These are phyloP conservation scores for Sclerotinia subarctica DNA, from an alignment of 2,329 filamentous ascomycete genomes.

Conservation along the genomic window DNA sequence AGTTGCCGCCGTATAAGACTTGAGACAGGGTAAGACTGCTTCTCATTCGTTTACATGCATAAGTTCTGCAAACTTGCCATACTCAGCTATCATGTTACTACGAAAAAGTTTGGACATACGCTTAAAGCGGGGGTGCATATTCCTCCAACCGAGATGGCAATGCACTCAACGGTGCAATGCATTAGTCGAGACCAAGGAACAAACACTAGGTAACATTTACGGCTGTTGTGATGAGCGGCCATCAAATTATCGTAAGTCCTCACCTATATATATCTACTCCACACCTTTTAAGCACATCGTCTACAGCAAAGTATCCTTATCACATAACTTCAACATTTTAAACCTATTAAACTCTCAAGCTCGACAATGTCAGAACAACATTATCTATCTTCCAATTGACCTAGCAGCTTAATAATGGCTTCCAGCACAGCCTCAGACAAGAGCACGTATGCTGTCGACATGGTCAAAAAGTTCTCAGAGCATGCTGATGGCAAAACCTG, in stretches of 20 bases:
- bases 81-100: neutral
- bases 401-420: neutral
- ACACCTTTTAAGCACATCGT: neutral
- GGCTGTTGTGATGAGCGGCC: neutral
- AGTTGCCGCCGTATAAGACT: neutral
- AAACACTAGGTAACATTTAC: neutral
- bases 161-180: neutral
- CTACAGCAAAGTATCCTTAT: neutral
- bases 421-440: neutral
- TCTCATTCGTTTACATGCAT: neutral
- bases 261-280: neutral
- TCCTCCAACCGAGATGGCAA: neutral
- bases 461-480: neutral
- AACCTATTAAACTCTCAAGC: neutral
- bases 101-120: neutral
- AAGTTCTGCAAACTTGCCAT: neutral
- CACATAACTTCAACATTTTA: neutral
- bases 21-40: neutral
- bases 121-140: neutral
- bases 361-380: neutral
- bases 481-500: slow-evolving; percentile 9
- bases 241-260: neutral
- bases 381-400: neutral
- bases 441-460: slow-evolving; percentile 1
- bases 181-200: neutral